phyloP scores from a whole-genome alignment of 805 yeast species.

The Metschnikowia orientalis region DNA sequence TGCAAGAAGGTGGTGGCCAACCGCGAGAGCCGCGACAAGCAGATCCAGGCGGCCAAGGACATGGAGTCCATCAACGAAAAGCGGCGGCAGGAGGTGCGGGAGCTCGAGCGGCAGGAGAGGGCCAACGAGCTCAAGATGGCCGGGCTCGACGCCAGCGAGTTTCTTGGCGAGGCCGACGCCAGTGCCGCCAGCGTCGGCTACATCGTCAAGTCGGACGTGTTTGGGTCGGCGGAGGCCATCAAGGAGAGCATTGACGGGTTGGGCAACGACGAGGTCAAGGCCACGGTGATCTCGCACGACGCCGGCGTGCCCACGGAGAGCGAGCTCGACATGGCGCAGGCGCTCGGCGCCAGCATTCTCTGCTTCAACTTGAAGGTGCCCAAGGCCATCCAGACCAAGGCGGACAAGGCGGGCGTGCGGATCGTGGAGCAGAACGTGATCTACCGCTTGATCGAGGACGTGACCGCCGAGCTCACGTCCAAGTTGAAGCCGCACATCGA shows the following conservation, averaged over 20 bases:
- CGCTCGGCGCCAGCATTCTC: slow-evolving; percentile 59
- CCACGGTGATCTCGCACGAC: slow-evolving; percentile 63
- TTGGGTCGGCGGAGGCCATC: slow-evolving; percentile 93
- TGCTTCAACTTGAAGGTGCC: slow-evolving; percentile 75
- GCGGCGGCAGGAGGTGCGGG: slow-evolving; percentile 52
- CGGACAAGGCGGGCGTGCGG: slow-evolving; percentile 52
- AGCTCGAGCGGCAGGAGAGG: slow-evolving; percentile 48
- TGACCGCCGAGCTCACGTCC: slow-evolving; percentile 57
- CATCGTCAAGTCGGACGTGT: slow-evolving; percentile 85
- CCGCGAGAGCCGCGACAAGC: slow-evolving; percentile 51
- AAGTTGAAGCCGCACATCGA: slow-evolving; percentile 65
- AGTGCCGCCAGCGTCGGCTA: slow-evolving; percentile 34
- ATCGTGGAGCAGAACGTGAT: slow-evolving; percentile 72
- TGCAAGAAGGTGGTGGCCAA: slow-evolving; percentile 75
- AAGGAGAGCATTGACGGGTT: slow-evolving; percentile 71
- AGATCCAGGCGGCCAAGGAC: slow-evolving; percentile 55
- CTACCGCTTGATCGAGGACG: slow-evolving; percentile 82
- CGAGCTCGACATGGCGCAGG: slow-evolving; percentile 38
- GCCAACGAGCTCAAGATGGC: slow-evolving; percentile 54
- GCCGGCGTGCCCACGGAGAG: slow-evolving; percentile 69
- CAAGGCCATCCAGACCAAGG: slow-evolving; percentile 55
- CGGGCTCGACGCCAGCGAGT: slow-evolving; percentile 53
- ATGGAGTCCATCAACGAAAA: slow-evolving; percentile 68
- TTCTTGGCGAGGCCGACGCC: slow-evolving; percentile 31
- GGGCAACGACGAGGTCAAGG: slow-evolving; percentile 83